Evolutionary conservation across 2,329 filamentous ascomycete genomes (phyloP), one percentile per base, ranked within the genome.

Genomic region (Pezicula radicicola): DNA sequence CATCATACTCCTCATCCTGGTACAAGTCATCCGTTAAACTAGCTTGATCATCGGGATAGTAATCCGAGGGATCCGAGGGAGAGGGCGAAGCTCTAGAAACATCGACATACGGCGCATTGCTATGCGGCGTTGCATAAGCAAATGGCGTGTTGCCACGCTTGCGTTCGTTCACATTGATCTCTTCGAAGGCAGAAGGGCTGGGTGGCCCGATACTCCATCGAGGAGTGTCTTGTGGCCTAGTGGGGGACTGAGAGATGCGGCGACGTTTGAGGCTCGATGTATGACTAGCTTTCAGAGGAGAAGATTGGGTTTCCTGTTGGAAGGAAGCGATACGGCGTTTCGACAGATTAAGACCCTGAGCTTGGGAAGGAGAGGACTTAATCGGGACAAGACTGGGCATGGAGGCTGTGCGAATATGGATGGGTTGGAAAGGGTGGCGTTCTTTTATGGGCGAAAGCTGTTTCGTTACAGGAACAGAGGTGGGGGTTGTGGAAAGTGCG

Each of bases 111-210:
- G 81, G 75, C 3, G 75, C 80, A 55, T 84, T 85, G 62, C 87
- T 91, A 63, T 86, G 77, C 0, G 88, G 88, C 0, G 88, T 92
- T 3, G 87, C 86, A 62, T 91, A 91, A n/a, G 83, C 84, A 57
- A 84, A 84, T 2, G 76, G 76, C 0, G 85, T 87, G 0, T 79
- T 83, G 12, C 76, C 69, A 50, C 66, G 51, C 35, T 73, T 54
- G 57, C 59, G n/a, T 53, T 18, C 58, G 55, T 46, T 49, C 55
- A 55, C 39, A 45, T 56, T 28, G 5, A 61, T 60, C n/a, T 68
- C 60, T 16, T 52, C 45, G 27, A 56, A 49, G 1, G 55, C 35
- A 39, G 60, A 67, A 0, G 70, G 50, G 53, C 63, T 57, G 46
- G 64, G 48, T 56, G 62, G 61, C 1, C 60, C 62, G 21, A 64